These are phyloP conservation scores for Linnemannia exigua DNA, from an alignment of 192 early-diverging fungal species.

Conservation along the genomic window DNA sequence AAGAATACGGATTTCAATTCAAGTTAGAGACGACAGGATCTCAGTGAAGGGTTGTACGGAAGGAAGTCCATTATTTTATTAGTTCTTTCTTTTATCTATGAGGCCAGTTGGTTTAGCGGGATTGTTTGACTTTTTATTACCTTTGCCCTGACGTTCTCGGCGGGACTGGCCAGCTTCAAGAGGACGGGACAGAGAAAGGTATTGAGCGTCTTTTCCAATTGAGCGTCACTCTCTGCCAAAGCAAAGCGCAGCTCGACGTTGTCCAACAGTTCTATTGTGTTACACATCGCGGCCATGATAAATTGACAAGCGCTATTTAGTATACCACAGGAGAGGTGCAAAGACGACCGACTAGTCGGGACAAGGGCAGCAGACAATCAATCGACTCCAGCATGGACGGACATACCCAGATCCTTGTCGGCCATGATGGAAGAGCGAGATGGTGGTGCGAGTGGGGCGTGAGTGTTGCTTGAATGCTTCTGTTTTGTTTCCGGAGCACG, in stretches of 20 bases:
- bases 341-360: not conserved
- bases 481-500: too few species aligned
- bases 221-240: slow-evolving; percentile 73
- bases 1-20: too few species aligned
- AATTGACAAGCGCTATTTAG: not conserved
- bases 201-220: slow-evolving; percentile 72
- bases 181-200: slow-evolving; percentile 79
- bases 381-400: not conserved
- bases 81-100: not conserved
- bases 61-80: not conserved
- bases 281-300: not conserved
- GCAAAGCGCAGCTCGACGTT: slow-evolving; percentile 85
- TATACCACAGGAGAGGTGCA: not conserved
- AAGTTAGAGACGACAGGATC: too few species aligned
- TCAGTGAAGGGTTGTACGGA: not conserved
- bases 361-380: not conserved
- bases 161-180: slow-evolving; percentile 71
- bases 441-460: not conserved
- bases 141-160: slow-evolving; percentile 61
- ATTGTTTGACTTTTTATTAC: slow-evolving; percentile 37
- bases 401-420: slow-evolving; percentile 48
- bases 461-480: too few species aligned
- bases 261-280: slow-evolving; percentile 63
- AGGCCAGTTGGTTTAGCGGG: not conserved
- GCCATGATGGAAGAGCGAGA: slow-evolving; percentile 32